phyloP scores from a whole-genome alignment of 495 filamentous ascomycete genomes.

The Aspergillus homomorphus region DNA sequence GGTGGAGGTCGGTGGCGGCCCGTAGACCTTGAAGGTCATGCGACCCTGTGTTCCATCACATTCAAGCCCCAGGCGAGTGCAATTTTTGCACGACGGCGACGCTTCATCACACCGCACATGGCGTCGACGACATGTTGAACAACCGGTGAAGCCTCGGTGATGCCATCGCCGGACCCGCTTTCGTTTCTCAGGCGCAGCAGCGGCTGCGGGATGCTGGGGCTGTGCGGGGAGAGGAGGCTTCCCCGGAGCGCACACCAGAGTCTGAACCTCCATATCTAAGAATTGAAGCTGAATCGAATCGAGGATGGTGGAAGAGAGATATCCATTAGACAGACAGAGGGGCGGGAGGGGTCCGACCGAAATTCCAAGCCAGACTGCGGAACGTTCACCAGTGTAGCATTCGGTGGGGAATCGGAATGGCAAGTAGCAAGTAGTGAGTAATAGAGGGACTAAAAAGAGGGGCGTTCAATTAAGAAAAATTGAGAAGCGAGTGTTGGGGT shows the following conservation, averaged over 20 bases:
- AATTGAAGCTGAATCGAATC: constrained; percentile 13
- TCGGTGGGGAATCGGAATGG: background rate
- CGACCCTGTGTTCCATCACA: constrained; percentile 41
- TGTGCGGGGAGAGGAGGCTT: constrained; percentile 18
- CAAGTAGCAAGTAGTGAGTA: no score
- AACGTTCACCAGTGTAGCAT: background rate
- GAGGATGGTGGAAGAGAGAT: constrained; percentile 20
- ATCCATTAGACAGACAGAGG: constrained; percentile 20
- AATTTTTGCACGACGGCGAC: constrained; percentile 42
- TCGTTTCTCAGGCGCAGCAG: constrained; percentile 29
- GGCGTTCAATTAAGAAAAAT: background rate
- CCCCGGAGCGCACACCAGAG: constrained; percentile 25
- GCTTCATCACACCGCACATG: constrained; percentile 47
- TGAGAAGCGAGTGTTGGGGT: background rate
- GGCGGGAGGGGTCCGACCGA: constrained; percentile 8
- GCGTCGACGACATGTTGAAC: constrained; percentile 41
- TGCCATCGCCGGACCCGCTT: constrained; percentile 44
- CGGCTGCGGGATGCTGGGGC: constrained; percentile 11
- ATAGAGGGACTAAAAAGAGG: background rate
- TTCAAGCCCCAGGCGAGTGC: constrained; percentile 35
- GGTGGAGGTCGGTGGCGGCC: constrained; percentile 23
- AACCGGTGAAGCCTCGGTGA: constrained; percentile 41
- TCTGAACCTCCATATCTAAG: constrained; percentile 33
- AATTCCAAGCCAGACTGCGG: constrained; percentile 4
- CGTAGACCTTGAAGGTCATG: constrained; percentile 46